A percentile compares a stretch with the other conserved stretches of the same genome.
phyloP scores from a whole-genome alignment of 495 filamentous ascomycete species.

The Tuber magnatum region DNA sequence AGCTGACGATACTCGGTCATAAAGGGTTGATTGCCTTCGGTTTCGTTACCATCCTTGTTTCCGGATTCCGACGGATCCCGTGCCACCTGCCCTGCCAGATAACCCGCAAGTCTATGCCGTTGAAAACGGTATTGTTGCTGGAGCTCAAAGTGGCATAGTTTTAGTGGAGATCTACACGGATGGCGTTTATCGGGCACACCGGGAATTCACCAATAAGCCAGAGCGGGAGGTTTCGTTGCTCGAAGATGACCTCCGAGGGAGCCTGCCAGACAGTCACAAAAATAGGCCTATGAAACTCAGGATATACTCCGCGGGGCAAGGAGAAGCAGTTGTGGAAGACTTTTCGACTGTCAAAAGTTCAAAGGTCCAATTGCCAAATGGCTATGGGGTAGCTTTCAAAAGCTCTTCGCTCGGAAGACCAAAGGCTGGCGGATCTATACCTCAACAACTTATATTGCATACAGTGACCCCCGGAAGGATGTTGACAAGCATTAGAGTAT shows the following conservation, averaged over 20 bases:
- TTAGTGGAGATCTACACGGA: constrained; percentile 74
- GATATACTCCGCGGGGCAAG: constrained; percentile 67
- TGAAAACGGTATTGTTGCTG: constrained; percentile 72
- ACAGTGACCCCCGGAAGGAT: constrained; percentile 64
- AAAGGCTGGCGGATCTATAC: constrained; percentile 61
- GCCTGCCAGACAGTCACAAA: constrained; percentile 61
- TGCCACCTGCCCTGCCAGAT: constrained; percentile 55
- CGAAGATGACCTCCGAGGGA: constrained; percentile 65
- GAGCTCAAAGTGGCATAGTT: constrained; percentile 70
- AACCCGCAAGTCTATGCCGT: constrained; percentile 84
- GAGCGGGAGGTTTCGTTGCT: constrained; percentile 65
- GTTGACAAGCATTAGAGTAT: constrained; percentile 65
- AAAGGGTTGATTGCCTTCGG: constrained; percentile 63
- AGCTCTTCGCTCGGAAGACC: constrained; percentile 70
- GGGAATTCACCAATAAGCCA: constrained; percentile 66
- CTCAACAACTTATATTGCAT: constrained; percentile 67
- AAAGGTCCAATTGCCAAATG: constrained; percentile 66
- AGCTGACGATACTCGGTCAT: constrained; percentile 15
- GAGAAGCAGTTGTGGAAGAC: constrained; percentile 66
- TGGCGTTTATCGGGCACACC: constrained; percentile 63
- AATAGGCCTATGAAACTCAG: constrained; percentile 63
- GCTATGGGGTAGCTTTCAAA: constrained; percentile 61
- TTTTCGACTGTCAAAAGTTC: constrained; percentile 63
- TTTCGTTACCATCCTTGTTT: constrained; percentile 92
- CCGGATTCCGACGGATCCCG: constrained; percentile 65